Conservation (phyloP, 306 rosid species). For the Myrica gale region DNA sequence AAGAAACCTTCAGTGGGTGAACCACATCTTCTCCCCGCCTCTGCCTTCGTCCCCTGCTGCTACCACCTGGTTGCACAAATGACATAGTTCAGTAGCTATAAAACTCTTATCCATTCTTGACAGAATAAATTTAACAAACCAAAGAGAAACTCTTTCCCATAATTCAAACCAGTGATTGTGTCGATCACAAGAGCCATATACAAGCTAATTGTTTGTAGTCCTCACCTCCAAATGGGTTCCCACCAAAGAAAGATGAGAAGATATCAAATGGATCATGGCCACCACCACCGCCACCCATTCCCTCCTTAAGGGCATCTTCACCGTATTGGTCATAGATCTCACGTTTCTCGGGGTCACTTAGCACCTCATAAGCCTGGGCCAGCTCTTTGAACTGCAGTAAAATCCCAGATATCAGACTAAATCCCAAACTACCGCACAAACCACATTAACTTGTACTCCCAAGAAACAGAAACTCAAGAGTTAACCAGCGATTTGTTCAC, state of each 20-base stretch:
- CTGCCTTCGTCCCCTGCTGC: slow-evolving; percentile 75
- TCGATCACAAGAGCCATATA: neutral
- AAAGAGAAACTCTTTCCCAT: neutral
- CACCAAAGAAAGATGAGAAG: slow-evolving; percentile 72
- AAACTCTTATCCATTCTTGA: too few relatives aligned
- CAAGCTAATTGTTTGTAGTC: neutral
- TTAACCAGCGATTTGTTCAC: neutral
- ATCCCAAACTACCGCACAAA: neutral
- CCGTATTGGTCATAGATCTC: slow-evolving; percentile 82
- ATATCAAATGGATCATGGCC: slow-evolving; percentile 84
- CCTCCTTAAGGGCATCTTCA: slow-evolving; percentile 94
- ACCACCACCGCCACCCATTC: slow-evolving; percentile 63
- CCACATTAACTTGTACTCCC: neutral
- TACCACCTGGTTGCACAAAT: slow-evolving; percentile 45
- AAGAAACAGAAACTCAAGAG: neutral
- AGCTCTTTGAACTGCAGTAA: slow-evolving; percentile 70
- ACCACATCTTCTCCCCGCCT: slow-evolving; percentile 78
- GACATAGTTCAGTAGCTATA: neutral
- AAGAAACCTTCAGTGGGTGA: slow-evolving; percentile 71
- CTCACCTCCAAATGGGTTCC: slow-evolving; percentile 54
- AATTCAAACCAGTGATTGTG: neutral
- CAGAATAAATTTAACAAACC: too few relatives aligned
- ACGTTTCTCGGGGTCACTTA: slow-evolving; percentile 87
- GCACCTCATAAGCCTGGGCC: slow-evolving; percentile 82
- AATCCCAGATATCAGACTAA: neutral